Conservation (phyloP, 164 flowering plant species). For the Brasenia schreberi region DNA sequence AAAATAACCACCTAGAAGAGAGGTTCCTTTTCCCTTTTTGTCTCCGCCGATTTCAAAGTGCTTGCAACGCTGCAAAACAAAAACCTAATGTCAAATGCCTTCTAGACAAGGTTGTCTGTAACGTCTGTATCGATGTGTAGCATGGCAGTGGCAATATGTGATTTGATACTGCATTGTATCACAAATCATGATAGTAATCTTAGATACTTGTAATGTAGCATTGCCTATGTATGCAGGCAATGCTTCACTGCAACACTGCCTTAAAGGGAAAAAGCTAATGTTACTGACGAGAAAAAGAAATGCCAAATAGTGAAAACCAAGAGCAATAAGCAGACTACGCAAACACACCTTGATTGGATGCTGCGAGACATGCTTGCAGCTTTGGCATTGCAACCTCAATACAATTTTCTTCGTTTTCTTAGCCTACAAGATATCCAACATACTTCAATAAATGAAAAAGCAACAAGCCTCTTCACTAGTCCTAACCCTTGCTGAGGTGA, state of each 20-base stretch:
- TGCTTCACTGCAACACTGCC: too few relatives aligned
- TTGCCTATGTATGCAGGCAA: too few relatives aligned
- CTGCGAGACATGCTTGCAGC: conserved; percentile 15
- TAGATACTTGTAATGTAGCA: too few relatives aligned
- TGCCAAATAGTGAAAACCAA: background rate
- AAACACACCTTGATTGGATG: conserved; percentile 11
- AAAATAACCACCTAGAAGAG: conserved; percentile 5
- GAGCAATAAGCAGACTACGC: background rate
- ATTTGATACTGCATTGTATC: too few relatives aligned
- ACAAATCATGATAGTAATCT: too few relatives aligned
- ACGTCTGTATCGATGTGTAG: too few relatives aligned
- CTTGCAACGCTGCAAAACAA: conserved; percentile 11
- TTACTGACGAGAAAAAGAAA: background rate
- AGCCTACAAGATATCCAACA: conserved; percentile 2
- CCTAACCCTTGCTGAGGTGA: background rate
- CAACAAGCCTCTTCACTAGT: background rate
- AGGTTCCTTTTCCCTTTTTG: conserved; percentile 14
- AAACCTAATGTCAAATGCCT: background rate
- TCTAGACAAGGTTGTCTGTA: too few relatives aligned
- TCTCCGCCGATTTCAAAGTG: conserved; percentile 16
- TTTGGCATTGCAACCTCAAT: conserved; percentile 14
- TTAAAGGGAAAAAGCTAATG: too few relatives aligned
- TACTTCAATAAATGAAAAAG: too few relatives aligned
- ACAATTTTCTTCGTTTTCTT: conserved; percentile 14
- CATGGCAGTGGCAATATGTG: too few relatives aligned